Percentiles rank a stretch among this genome's conserved stretches.
Conservation (phyloP, 2,329 filamentous ascomycete species). For the Ustilaginoidea virens region DNA sequence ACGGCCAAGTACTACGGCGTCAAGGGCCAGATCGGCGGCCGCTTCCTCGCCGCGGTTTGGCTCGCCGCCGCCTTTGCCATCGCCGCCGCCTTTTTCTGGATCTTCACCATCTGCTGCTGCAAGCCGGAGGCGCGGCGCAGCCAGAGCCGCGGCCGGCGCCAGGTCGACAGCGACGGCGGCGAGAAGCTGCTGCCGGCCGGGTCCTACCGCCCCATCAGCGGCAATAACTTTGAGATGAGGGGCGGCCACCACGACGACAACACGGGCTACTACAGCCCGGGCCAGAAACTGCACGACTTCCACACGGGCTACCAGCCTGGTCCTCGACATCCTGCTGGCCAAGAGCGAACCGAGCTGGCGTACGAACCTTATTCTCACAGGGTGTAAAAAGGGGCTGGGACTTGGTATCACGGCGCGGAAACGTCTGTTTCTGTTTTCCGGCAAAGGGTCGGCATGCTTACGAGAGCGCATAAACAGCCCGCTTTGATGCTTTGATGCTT, state of each 20-base stretch:
- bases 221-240: conserved; percentile 19
- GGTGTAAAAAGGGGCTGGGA: conserved; percentile 26
- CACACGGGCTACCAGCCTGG: conserved; percentile 6
- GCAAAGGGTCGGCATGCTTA: too few species aligned
- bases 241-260: conserved; percentile 12
- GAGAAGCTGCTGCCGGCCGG: conserved; percentile 36
- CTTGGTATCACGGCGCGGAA: conserved; percentile 1
- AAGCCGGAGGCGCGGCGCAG: conserved; percentile 29
- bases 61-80: conserved; percentile 64
- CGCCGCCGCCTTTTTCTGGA: conserved; percentile 73
- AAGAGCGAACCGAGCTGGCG: conserved; percentile 32
- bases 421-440: not conserved
- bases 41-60: conserved; percentile 63
- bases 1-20: conserved; percentile 60
- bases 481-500: too few species aligned
- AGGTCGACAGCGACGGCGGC: conserved; percentile 21
- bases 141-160: conserved; percentile 19
- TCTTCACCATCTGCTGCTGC: conserved; percentile 85
- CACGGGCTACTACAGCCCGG: conserved; percentile 19
- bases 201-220: conserved; percentile 19
- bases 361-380: conserved; percentile 51
- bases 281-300: conserved; percentile 9
- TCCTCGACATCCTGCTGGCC: conserved; percentile 24
- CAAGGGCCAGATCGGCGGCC: conserved; percentile 46
- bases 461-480: too few species aligned